Base-by-base conservation (phyloP, 2,329 filamentous ascomycete genomes). In the Cercospora sp. region DNA sequence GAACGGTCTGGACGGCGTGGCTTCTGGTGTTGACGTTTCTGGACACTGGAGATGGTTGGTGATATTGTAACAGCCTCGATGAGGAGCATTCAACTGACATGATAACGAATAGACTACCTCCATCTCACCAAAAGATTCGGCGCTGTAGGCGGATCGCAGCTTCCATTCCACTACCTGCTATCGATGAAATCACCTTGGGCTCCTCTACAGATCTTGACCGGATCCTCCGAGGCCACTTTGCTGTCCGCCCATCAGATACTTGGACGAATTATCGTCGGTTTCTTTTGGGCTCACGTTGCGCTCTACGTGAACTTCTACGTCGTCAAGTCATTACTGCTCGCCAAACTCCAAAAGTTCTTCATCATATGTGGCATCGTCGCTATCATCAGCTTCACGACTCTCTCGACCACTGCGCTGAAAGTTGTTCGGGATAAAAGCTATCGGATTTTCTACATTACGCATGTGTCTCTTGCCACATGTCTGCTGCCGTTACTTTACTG, bases 71-170 rank as follows among this genome's bases (percentile, higher is more conserved):
- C 53, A 30, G n/a, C 42, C 20, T 23, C 5, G 12, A 23, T 48
- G 42, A 23, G 18, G n/a, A 48, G 7, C 10, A 5, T 26, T 51
- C 16, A 12, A 51, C 45, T 51, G 45, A 51, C 45, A 51, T 51
- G 45, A 26, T 20, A 26, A 5, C 18, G 26, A 51, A 51, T 48
- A 88, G 87, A 89, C 76, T 89, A 89, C 66, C 80, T 89, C 31
- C 88, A 89, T 75, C 78, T 89, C 26, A 89, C 88, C 26, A 89
- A 88, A 78, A 84, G 87, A 5, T 82, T 89, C 63, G 87, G 85
- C 18, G 86, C 87, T 58, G 82, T 89, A 60, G 86, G 81, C 23
- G 81, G 87, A 5, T 88, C 87, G 8, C 88, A 89, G 72, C 75
- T 87, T 1, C 88, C 88, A 1, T 75, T 89, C 2, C 87, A 89